Evolutionary conservation across 306 rosid genomes (phyloP).

Genomic region (Adenanthera pavonina): DNA sequence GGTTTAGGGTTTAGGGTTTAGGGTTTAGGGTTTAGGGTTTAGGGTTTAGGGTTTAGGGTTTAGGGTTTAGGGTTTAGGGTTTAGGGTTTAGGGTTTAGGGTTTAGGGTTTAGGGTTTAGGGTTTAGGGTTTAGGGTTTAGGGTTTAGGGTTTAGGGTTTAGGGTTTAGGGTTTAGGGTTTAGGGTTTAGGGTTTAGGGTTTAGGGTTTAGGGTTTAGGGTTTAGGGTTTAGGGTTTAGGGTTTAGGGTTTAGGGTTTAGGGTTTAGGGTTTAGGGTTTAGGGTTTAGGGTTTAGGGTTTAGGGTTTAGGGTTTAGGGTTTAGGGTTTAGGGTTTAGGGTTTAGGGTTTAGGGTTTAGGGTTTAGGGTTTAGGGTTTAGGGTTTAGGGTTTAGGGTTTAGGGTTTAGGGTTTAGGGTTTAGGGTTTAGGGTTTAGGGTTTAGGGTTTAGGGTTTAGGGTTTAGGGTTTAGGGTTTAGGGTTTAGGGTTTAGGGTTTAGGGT

Average conservation of each 20-base stretch:
- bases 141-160: slow-evolving; percentile 20
- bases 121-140: slow-evolving; percentile 21
- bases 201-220: slow-evolving; percentile 27
- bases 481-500: slow-evolving; percentile 22
- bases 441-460: slow-evolving; percentile 1
- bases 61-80: slow-evolving; percentile 28
- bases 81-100: slow-evolving; percentile 5
- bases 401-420: no score
- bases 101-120: slow-evolving; percentile 10
- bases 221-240: slow-evolving; percentile 13
- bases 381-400: not conserved
- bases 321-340: not conserved
- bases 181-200: slow-evolving; percentile 7
- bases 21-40: slow-evolving; percentile 5
- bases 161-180: slow-evolving; percentile 1
- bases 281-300: not conserved
- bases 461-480: slow-evolving; percentile 3
- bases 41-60: no score
- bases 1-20: slow-evolving; percentile 3
- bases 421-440: not conserved
- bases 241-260: not conserved
- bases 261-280: not conserved
- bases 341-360: slow-evolving; percentile 2
- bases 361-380: slow-evolving; percentile 1
- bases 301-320: slow-evolving; percentile 16